Conservation (phyloP, 106 monocot species). For the Dendrobium nobile region DNA sequence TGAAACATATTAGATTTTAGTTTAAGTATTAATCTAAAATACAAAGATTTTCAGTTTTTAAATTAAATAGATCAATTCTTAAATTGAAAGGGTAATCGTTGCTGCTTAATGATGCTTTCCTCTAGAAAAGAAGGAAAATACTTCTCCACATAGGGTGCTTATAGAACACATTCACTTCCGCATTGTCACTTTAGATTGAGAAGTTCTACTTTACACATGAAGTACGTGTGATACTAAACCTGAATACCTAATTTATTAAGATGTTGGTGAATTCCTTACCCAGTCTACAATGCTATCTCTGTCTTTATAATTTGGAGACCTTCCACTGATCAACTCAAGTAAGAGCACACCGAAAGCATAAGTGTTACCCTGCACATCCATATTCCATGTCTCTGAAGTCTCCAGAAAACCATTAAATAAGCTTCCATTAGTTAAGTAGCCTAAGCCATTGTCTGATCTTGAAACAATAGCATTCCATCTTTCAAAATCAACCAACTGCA, state of each 20-base stretch:
- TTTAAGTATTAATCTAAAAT: too few species aligned
- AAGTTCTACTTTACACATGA: too few species aligned
- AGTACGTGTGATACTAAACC: too few species aligned
- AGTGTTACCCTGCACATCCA: conserved; percentile 62
- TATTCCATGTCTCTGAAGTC: conserved; percentile 32
- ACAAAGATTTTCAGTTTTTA: too few species aligned
- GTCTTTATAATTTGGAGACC: conserved; percentile 57
- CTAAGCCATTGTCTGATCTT: conserved; percentile 34
- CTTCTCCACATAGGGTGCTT: too few species aligned
- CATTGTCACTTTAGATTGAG: too few species aligned
- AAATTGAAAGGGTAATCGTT: too few species aligned
- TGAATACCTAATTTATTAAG: neutral
- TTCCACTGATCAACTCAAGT: conserved; percentile 83
- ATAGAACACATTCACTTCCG: too few species aligned
- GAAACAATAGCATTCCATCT: conserved; percentile 70
- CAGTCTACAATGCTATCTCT: conserved; percentile 63
- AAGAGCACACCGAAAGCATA: conserved; percentile 84
- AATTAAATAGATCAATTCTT: too few species aligned
- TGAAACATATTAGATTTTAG: too few species aligned
- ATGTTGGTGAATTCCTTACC: conserved; percentile 35
- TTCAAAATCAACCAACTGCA: conserved; percentile 96
- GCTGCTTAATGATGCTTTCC: too few species aligned
- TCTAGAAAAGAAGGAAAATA: too few species aligned
- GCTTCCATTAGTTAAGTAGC: conserved; percentile 30
- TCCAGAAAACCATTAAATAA: conserved; percentile 32